phyloP scores from a whole-genome alignment of 208 protist species.

The Crithidia bombi region DNA sequence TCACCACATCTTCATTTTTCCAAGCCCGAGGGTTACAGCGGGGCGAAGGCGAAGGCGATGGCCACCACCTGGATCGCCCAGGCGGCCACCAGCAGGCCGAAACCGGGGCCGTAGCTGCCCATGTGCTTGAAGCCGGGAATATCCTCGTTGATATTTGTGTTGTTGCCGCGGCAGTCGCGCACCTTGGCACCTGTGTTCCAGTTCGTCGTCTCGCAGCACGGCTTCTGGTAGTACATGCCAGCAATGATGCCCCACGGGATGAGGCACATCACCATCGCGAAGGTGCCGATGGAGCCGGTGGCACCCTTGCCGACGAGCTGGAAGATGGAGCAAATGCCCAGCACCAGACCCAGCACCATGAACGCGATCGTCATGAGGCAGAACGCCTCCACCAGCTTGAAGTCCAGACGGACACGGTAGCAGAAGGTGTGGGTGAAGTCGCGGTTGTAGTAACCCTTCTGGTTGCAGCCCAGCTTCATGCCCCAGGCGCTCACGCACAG shows the following conservation, averaged over 20 bases:
- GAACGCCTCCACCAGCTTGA: conserved; percentile 61
- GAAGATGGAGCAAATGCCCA: conserved; percentile 30
- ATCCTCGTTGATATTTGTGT: conserved; percentile 21
- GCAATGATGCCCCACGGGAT: conserved; percentile 55
- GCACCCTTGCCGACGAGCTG: conserved; percentile 35
- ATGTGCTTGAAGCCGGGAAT: conserved; percentile 47
- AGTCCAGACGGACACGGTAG: conserved; percentile 50
- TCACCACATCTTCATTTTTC: not conserved
- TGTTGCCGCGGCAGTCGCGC: conserved; percentile 29
- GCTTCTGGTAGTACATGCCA: conserved; percentile 50
- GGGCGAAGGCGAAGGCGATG: conserved; percentile 37
- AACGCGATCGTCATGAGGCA: conserved; percentile 65
- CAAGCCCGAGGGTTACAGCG: conserved; percentile 23
- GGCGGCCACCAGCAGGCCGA: conserved; percentile 47
- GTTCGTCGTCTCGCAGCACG: conserved; percentile 45
- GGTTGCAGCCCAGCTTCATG: conserved; percentile 50
- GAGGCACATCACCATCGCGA: conserved; percentile 36
- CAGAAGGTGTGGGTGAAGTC: conserved; percentile 53
- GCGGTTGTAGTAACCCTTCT: conserved; percentile 41
- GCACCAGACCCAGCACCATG: conserved; percentile 37
- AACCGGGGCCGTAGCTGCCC: conserved; percentile 49
- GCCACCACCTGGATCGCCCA: conserved; percentile 55
- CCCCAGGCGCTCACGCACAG: conserved; percentile 68
- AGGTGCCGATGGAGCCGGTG: conserved; percentile 34
- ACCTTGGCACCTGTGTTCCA: conserved; percentile 26